Evolutionary conservation across 257 asterid species (phyloP).

Genomic region (Jacaranda mimosifolia): DNA sequence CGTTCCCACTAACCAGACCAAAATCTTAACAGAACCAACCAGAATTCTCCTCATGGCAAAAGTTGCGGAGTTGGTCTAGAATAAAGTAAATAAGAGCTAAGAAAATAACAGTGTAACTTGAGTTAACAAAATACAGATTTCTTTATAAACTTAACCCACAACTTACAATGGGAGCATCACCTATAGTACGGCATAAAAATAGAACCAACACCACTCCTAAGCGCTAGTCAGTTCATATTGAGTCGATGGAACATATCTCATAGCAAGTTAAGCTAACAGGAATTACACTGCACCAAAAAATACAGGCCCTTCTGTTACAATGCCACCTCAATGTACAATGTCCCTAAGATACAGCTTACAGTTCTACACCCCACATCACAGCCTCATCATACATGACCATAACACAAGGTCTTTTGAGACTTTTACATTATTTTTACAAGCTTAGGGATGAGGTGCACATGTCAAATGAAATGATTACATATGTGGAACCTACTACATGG

Average conservation of each 20-base stretch:
- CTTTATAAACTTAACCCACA: slow-evolving; percentile 32
- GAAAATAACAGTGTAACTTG: slow-evolving; percentile 3
- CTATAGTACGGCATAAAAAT: slow-evolving; percentile 31
- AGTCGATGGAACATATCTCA: slow-evolving; percentile 21
- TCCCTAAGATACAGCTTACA: slow-evolving; percentile 30
- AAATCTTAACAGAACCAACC: background rate
- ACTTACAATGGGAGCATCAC: slow-evolving; percentile 21
- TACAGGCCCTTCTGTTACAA: slow-evolving; percentile 38
- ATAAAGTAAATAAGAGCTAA: slow-evolving; percentile 10
- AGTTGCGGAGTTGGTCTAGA: background rate
- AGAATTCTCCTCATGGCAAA: background rate
- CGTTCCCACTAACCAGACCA: background rate
- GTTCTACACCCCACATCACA: slow-evolving; percentile 28
- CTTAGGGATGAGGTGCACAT: slow-evolving; percentile 31
- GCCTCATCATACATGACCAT: slow-evolving; percentile 26
- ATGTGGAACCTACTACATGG: slow-evolving; percentile 35
- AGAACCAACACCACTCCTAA: background rate
- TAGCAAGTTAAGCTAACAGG: slow-evolving; percentile 29
- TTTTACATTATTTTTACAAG: slow-evolving; percentile 47
- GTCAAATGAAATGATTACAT: slow-evolving; percentile 36
- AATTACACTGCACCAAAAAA: slow-evolving; percentile 39
- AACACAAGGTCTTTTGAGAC: slow-evolving; percentile 31
- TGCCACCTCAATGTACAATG: slow-evolving; percentile 31
- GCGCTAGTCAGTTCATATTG: background rate
- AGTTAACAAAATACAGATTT: slow-evolving; percentile 32